These are phyloP conservation scores for Phytophthora chlamydospora DNA, from an alignment of 352 stramenopile species.

Conservation along the genomic window DNA sequence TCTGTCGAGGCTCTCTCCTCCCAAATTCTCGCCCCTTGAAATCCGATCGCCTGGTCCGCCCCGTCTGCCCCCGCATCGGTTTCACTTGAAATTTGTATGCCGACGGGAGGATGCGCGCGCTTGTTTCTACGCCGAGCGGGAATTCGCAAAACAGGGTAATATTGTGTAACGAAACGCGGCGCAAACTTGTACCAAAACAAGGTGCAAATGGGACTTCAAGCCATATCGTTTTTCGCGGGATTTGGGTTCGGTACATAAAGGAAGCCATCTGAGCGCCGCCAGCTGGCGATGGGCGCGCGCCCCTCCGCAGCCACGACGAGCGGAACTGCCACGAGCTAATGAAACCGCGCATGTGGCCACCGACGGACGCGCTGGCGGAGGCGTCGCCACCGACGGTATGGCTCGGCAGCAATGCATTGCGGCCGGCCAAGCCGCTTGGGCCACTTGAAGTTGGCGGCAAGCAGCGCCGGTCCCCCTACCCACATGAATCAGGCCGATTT, in stretches of 20 bases:
- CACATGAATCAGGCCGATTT: slow-evolving; percentile 28
- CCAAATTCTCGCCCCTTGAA: slow-evolving; percentile 26
- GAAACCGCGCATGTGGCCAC: background rate
- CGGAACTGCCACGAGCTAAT: background rate
- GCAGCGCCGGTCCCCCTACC: slow-evolving; percentile 12
- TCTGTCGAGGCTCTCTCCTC: slow-evolving; percentile 30
- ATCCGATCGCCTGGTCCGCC: slow-evolving; percentile 31
- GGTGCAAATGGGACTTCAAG: slow-evolving; percentile 31
- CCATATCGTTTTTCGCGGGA: slow-evolving; percentile 27
- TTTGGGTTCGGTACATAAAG: slow-evolving; percentile 25
- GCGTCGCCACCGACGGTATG: background rate
- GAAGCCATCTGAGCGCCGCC: slow-evolving; percentile 30
- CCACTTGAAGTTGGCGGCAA: slow-evolving; percentile 27
- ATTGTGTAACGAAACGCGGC: background rate
- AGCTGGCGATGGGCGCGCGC: slow-evolving; percentile 6
- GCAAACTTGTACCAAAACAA: slow-evolving; percentile 5
- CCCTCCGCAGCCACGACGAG: slow-evolving; percentile 11
- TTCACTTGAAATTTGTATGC: slow-evolving; percentile 35
- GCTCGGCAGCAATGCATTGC: background rate
- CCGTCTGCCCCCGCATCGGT: slow-evolving; percentile 20
- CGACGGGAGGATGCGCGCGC: slow-evolving; percentile 9
- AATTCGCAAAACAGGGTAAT: slow-evolving; percentile 26
- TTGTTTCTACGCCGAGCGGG: slow-evolving; percentile 19
- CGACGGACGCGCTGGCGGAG: slow-evolving; percentile 2
- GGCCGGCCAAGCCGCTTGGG: background rate